Evolutionary conservation across 345 rosid species (phyloP), one percentile per base, ranked within the genome.

Genomic region (Schrenkiella parvula): DNA sequence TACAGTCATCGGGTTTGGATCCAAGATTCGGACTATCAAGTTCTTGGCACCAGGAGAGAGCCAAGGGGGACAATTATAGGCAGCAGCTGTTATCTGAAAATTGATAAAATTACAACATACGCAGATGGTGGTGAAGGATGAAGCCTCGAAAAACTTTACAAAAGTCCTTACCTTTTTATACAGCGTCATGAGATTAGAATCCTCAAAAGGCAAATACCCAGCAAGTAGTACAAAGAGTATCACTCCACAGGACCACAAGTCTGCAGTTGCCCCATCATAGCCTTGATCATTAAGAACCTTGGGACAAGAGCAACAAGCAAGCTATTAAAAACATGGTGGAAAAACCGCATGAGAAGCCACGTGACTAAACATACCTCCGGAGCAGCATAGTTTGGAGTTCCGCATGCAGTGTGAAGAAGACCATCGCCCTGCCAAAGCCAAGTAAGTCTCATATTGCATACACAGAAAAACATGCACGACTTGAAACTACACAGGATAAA

Each of bases 331-430:
- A 52, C 44, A 61, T 29, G 64, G 34, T 42, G 51, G 44, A 66
- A 55, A 26, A 75, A 44, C n/a, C 60, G 38, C 42, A 68, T 69
- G 38, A 22, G 61, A 76, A 68, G 54, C 71, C 57, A 57, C 58
- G 37, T 68, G 50, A 51, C 62, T 54, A 42, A 57, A 39, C 88
- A 66, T 79, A 92, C 99, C 99, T 95, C 99, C 2, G 99, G 99
- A 70, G 99, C 98, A 80, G 93, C 99, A 83, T 95, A 95, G 71
- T 95, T 95, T 77, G 99, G 99, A 3, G 99, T 95, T 70, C 99
- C 99, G 58, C 99, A 95, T n/a, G 99, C 91, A 62, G 99, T 91
- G 80, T 95, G 98, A 80, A 95, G 99, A 61, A 95, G 82, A 46
- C 98, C 99, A 81, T 95, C 99, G 9, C 85, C 99, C 99, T 95